Base-by-base conservation (phyloP, 148 eudicot genomes). In the Diospyros kaki region DNA sequence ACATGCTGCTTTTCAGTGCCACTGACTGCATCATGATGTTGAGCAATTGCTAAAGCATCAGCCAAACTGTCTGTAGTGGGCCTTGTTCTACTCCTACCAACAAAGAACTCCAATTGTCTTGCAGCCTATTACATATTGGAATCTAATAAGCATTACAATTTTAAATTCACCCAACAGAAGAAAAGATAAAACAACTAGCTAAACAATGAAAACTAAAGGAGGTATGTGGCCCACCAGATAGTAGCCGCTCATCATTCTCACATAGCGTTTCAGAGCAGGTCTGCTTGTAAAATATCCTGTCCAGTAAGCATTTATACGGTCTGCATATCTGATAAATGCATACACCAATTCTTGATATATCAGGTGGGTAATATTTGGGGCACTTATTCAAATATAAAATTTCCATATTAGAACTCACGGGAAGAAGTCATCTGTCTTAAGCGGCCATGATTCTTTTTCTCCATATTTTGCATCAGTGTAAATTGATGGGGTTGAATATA, bases 1-100 rank as follows among this genome's bases (percentile, higher is more conserved):
- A 95, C 99, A 87, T 95, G 99, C 80, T 95, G 99, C 83, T 91
- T 83, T 77, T 75, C 80, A 15, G 99, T 95, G 73, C 99, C 99
- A 86, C 83, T 88, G 71, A 95, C 91, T 73, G 90, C 99, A 84
- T 95, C 98, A 81, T 95, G 99, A 86, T 95, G 99, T 79, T 95
- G 97, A 77, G 89, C 98, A 79, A 93, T 78, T 59, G 91, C 99
- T 78, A 95, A 84, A 75, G 99, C 99, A 83, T 95, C 90, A 58
- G 83, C 98, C 64, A 95, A 81, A 73, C 76, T 77, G 75, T 91
- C 93, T 51, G 90, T 88, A 43, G 81, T 89, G 42, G 94, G 88
- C 28, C 96, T 93, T 55, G 79, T 71, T 69, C 76, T 81, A 79
- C 81, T 89, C 85, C 88, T 95, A 75, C 99, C 99, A 58, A 72